phyloP scores from a whole-genome alignment of 1,284 basidiomycete genomes.

The Cyathus olla region DNA sequence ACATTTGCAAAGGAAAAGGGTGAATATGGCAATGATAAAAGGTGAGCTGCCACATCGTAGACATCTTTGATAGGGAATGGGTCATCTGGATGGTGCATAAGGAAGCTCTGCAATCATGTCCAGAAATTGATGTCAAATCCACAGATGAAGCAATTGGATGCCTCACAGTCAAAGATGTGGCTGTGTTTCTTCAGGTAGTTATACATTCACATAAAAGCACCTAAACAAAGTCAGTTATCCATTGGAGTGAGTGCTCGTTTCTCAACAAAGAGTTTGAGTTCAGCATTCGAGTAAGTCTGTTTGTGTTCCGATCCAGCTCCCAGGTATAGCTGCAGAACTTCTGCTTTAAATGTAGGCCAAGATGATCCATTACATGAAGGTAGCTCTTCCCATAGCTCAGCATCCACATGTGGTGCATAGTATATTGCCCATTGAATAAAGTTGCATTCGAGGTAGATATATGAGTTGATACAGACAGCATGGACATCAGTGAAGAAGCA shows the following conservation, averaged over 20 bases:
- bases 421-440: not conserved
- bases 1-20: not conserved
- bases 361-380: not conserved
- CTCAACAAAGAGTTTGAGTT: not conserved
- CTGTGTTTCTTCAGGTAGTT: not conserved
- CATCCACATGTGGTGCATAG: not conserved
- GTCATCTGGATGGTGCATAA: slow-evolving; percentile 4
- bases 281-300: not conserved
- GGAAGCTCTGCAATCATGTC: not conserved
- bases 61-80: not conserved
- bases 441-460: not conserved
- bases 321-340: not conserved
- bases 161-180: not conserved
- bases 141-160: too few relatives aligned
- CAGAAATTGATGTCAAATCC: not conserved
- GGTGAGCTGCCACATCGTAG: not conserved
- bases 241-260: not conserved
- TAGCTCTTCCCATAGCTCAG: not conserved
- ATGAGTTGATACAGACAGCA: not conserved
- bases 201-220: not conserved
- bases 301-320: not conserved
- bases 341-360: not conserved
- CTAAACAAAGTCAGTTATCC: not conserved
- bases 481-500: not conserved
- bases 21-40: not conserved